Evolutionary conservation across 2,329 filamentous ascomycete species (phyloP), one percentile per base, ranked within the genome.

Genomic region (Paraphaeosphaeria sporulosa): DNA sequence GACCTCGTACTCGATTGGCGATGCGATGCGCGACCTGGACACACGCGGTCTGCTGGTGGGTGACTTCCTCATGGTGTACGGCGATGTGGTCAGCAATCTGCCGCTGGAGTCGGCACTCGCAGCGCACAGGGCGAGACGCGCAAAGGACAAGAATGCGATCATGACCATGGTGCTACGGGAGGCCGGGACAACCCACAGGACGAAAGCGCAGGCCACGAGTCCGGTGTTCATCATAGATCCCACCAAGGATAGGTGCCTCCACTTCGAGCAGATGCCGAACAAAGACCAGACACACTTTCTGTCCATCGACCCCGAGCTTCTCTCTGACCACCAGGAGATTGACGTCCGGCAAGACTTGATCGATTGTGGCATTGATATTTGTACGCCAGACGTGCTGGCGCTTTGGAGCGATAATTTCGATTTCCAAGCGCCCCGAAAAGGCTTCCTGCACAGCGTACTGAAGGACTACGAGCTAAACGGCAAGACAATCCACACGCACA

Each of bases 351-450:
- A 90, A 64, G 94, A 99, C 78, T 82, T 99, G 60, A 91, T 98
- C 63, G 95, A 99, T 77, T 94, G 93, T 69, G 91, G 92, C 55
- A 95, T 99, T 71, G 95, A 99, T 75, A 98, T 99, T 65, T 98
- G 94, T 79, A 98, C 95, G 0, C 94, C 94, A 0, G 95, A 98
- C 73, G 94, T 97, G 9, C 85, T 98, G 46, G 94, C 94, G 8
- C 81, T 98, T 59, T 99, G 95, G 92, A 95, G 93, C 9, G 95
- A 99, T 79, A 97, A 94, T 74, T 99, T 98, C 71, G 94, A 99
- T 77, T 98, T 97, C 77, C 93, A 97, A 76, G 85, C 93, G 8
- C 93, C 94, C 1, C 87, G 94, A 57, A 90, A 90, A 70, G 93
- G 96, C 71, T 97, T 97, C 71, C 80, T 99, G 38, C 92, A 94